Conservation (phyloP, 1,284 basidiomycete species). For the Macrocystidia cucumis region DNA sequence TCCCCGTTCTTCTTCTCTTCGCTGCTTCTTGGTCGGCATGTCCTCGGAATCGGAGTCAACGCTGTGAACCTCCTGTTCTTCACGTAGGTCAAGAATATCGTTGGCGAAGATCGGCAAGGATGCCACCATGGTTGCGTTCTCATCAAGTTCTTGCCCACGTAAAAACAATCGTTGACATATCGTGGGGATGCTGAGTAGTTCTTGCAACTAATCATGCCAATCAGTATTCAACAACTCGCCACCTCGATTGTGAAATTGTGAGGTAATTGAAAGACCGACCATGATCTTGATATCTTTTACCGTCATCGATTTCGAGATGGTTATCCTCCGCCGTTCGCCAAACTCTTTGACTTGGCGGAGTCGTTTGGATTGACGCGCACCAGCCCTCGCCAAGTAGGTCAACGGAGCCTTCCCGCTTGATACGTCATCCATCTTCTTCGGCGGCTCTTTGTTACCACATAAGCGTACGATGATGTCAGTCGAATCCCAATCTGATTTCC, state of each 20-base stretch:
- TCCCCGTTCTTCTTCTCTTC: slow-evolving; percentile 54
- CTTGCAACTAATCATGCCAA: slow-evolving; percentile 41
- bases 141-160: slow-evolving; percentile 52
- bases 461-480: slow-evolving; percentile 44
- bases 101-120: slow-evolving; percentile 56
- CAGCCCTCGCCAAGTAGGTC: slow-evolving; percentile 19
- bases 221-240: too few relatives aligned
- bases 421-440: slow-evolving; percentile 8
- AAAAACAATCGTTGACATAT: slow-evolving; percentile 69
- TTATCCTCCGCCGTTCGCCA: slow-evolving; percentile 41
- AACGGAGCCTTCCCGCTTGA: slow-evolving; percentile 9
- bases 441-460: slow-evolving; percentile 12
- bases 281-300: slow-evolving; percentile 71
- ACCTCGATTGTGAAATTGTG: not conserved
- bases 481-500: slow-evolving; percentile 42
- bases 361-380: slow-evolving; percentile 56
- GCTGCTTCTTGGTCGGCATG: slow-evolving; percentile 30
- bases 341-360: slow-evolving; percentile 47
- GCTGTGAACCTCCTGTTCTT: slow-evolving; percentile 52
- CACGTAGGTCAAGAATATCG: slow-evolving; percentile 58
- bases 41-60: slow-evolving; percentile 44
- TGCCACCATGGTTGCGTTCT: slow-evolving; percentile 51
- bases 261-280: slow-evolving; percentile 30
- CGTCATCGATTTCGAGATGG: slow-evolving; percentile 54
- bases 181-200: slow-evolving; percentile 55